Evolutionary conservation across 768 basidiomycete genomes (phyloP).

Genomic region (Trametes sanguinea): DNA sequence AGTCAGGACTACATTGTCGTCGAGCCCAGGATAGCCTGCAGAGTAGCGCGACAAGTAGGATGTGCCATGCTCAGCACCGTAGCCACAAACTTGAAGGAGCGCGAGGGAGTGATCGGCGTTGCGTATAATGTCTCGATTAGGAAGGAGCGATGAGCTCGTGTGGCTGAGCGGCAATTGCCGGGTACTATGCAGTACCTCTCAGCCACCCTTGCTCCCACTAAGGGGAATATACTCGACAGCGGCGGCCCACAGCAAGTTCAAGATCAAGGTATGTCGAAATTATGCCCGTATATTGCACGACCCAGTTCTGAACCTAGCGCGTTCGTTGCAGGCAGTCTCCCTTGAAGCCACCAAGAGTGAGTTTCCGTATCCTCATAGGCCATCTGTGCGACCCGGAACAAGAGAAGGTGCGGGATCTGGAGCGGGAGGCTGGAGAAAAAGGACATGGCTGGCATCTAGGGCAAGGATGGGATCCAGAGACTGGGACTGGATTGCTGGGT

Average conservation of each 20-base stretch:
- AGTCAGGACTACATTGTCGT: no score
- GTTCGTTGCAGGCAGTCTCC: constrained; percentile 20
- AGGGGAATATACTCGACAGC: constrained; percentile 28
- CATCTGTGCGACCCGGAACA: constrained; percentile 1
- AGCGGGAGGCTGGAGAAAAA: neutral
- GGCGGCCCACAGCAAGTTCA: constrained; percentile 38
- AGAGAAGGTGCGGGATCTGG: neutral
- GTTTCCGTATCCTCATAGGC: constrained; percentile 6
- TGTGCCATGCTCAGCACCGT: no score
- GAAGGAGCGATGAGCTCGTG: neutral
- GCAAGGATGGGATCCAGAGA: neutral
- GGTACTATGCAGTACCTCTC: constrained; percentile 32
- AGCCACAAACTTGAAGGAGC: neutral
- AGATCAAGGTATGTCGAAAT: constrained; percentile 35
- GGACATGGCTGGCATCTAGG: neutral
- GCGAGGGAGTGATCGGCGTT: neutral
- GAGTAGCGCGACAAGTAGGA: no score
- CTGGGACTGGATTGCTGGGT: neutral
- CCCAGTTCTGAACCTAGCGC: neutral
- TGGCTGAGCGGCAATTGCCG: constrained; percentile 29
- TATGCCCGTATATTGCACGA: constrained; percentile 17
- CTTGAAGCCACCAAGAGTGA: constrained; percentile 28
- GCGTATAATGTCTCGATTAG: constrained; percentile 1
- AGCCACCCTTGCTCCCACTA: constrained; percentile 33
- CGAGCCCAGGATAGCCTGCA: no score